Base-by-base conservation (phyloP, 805 yeast genomes). In the Spathaspora hagerdaliae region DNA sequence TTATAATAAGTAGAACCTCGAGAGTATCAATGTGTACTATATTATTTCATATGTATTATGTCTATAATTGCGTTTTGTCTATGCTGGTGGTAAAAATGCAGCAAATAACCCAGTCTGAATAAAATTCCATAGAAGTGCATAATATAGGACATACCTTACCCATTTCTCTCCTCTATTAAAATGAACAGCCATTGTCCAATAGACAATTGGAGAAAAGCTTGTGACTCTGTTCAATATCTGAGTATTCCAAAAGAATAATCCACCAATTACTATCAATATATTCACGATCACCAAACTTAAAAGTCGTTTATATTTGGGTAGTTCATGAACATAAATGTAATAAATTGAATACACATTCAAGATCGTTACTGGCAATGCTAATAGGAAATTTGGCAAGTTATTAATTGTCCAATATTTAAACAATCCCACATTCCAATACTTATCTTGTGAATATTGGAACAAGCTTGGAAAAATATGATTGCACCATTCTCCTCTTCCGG, bases 41-140 rank as follows among this genome's bases (percentile, higher is more conserved):
- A 19, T 19, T 19, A 19, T 19, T n/a, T 19, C 24, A 19, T 19
- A 19, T 19, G 24, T 19, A 19, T 19, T 19, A 2, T 19, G 24
- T 19, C 24, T 19, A 19, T 19, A 19, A 19, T 19, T 19, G 24
- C 24, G 5, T 19, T 19, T 19, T 19, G 12, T 27, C 32, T 50
- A 89, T n/a, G 98, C 98, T 5, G 98, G 98, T 2, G 97, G 98
- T 37, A 91, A 69, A 58, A 87, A 91, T n/a, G 83, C 83, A 7
- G 85, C 87, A 66, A 80, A 91, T 42, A 91, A 65, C 1, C 79
- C 76, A 0, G 91, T 77, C 63, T 91, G 97, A 2, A 82, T 54
- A 6, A 82, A 59, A 19, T 68, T 71, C 96, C 96, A 91, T 0
- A 75, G 52, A 6, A 81, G 51, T 54, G 80, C 66, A 69, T 79